Evolutionary conservation across 2,329 filamentous ascomycete genomes (phyloP).

Genomic region (Phyllosticta citrichinensis): DNA sequence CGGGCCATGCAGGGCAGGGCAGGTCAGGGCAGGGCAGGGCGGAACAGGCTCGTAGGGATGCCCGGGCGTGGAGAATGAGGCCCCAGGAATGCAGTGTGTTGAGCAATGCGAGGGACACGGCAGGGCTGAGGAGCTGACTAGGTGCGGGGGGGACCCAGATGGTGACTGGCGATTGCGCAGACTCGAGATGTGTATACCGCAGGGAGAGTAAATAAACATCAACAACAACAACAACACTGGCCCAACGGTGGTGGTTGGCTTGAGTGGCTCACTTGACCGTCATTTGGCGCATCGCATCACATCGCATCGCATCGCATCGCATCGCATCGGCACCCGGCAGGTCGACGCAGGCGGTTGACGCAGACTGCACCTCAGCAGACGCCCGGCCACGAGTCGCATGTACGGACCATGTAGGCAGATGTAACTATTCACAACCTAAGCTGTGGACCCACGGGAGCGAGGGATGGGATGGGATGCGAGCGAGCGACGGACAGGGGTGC

Average conservation of each 20-base stretch:
- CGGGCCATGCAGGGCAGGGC: background rate
- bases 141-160: background rate
- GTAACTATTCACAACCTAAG: background rate
- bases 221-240: background rate
- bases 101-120: background rate
- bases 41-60: background rate
- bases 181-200: background rate
- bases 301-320: too few species aligned
- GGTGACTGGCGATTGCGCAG: background rate
- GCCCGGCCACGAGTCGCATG: conserved; percentile 3
- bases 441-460: conserved; percentile 1
- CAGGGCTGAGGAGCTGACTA: background rate
- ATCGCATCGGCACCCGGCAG: background rate
- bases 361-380: conserved; percentile 9
- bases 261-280: too few species aligned
- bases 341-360: background rate
- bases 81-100: background rate
- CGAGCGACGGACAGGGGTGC: background rate
- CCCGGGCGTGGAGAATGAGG: background rate
- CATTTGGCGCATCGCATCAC: too few species aligned
- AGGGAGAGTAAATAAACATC: background rate
- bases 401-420: conserved; percentile 1
- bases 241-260: too few species aligned
- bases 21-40: background rate
- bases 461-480: conserved; percentile 3